phyloP scores from a whole-genome alignment of 2,329 filamentous ascomycete genomes.

The Phialemoniopsis sp. region DNA sequence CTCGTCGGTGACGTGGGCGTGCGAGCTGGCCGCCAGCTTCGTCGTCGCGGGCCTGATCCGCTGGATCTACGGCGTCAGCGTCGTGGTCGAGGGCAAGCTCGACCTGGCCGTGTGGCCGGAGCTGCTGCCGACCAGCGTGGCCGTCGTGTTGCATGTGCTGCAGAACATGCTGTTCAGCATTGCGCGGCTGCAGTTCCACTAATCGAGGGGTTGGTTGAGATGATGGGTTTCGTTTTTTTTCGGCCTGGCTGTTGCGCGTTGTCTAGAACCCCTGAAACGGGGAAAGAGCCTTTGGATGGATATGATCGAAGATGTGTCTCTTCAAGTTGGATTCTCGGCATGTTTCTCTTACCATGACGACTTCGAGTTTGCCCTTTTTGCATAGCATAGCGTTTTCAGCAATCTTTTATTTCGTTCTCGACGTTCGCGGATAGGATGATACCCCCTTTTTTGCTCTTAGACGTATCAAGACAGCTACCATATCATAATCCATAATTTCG shows the following conservation, averaged over 20 bases:
- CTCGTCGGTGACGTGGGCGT: constrained; percentile 61
- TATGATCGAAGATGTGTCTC: no score
- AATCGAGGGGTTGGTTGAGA: constrained; percentile 12
- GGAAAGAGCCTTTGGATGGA: no score
- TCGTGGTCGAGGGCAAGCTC: constrained; percentile 59
- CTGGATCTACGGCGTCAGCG: constrained; percentile 55
- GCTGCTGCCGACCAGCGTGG: constrained; percentile 60
- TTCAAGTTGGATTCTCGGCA: no score
- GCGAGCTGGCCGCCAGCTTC: constrained; percentile 59
- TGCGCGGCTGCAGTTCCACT: constrained; percentile 56
- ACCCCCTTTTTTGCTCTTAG: no score
- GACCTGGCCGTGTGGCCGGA: constrained; percentile 65
- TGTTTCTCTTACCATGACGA: no score
- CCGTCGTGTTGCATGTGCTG: constrained; percentile 63
- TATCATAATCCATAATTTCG: no score
- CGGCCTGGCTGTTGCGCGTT: background rate
- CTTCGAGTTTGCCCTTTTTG: no score
- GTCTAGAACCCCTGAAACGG: no score
- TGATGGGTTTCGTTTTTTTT: constrained; percentile 2
- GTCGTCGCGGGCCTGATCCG: constrained; percentile 55
- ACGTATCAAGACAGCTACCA: no score
- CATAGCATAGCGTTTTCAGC: no score
- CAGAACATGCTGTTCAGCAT: constrained; percentile 73
- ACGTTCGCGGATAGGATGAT: no score
- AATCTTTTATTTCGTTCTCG: no score